phyloP scores from a whole-genome alignment of 208 protist species.

The Phytomonas francai region DNA sequence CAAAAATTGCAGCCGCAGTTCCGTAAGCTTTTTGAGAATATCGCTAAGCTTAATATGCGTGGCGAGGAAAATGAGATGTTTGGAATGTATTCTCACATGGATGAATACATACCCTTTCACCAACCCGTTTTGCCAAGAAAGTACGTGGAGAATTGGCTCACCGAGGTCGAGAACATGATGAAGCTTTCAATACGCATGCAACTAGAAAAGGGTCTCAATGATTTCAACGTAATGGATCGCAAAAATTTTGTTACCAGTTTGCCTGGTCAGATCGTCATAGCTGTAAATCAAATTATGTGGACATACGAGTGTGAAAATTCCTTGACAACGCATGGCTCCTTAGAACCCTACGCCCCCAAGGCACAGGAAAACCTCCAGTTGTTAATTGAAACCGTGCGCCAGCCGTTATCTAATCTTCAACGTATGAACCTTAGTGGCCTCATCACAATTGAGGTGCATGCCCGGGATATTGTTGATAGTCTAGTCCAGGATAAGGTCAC shows the following conservation, averaged over 20 bases:
- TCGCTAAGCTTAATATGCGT: constrained; percentile 88
- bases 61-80: constrained; percentile 89
- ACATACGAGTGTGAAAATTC: constrained; percentile 87
- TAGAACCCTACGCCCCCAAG: constrained; percentile 74
- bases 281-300: constrained; percentile 93
- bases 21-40: constrained; percentile 95
- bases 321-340: constrained; percentile 73
- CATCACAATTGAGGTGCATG: constrained; percentile 96
- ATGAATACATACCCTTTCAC: constrained; percentile 92
- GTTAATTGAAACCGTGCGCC: constrained; percentile 84
- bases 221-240: constrained; percentile 57
- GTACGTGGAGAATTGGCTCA: constrained; percentile 97
- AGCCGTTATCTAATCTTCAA: constrained; percentile 81
- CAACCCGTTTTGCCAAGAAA: constrained; percentile 91
- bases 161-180: constrained; percentile 94
- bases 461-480: constrained; percentile 90
- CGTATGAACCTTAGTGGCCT: constrained; percentile 92
- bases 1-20: constrained; percentile 95
- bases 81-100: constrained; percentile 93
- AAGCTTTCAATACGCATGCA: constrained; percentile 86
- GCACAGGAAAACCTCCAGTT: constrained; percentile 84
- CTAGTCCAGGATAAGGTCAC: constrained; percentile 81
- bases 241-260: constrained; percentile 76
- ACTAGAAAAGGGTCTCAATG: constrained; percentile 77
- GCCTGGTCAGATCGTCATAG: constrained; percentile 89